phyloP scores from a whole-genome alignment of 768 basidiomycete genomes.

The Cyclocybe aegerita region DNA sequence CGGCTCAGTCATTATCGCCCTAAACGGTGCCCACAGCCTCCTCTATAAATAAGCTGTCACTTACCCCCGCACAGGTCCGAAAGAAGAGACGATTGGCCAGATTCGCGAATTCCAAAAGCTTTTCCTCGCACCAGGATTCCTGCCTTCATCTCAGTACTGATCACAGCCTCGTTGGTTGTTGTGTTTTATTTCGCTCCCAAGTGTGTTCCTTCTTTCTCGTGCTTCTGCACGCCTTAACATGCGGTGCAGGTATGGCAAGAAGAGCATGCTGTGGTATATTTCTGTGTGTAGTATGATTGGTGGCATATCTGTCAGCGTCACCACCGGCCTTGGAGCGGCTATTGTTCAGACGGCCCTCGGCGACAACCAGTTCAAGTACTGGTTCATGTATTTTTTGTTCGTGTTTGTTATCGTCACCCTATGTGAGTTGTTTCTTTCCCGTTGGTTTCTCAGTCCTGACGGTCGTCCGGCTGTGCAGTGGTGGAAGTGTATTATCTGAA shows the following conservation, averaged over 20 bases:
- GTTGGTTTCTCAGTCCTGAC: constrained; percentile 8
- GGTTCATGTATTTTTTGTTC: constrained; percentile 89
- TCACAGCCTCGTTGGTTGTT: constrained; percentile 64
- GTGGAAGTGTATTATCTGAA: constrained; percentile 95
- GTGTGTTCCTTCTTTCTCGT: constrained; percentile 34
- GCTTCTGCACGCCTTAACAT: neutral
- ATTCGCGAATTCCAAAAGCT: constrained; percentile 73
- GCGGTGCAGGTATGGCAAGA: constrained; percentile 69
- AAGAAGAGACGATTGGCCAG: constrained; percentile 66
- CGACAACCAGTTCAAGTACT: constrained; percentile 88
- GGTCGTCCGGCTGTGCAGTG: constrained; percentile 38
- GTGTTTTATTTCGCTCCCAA: constrained; percentile 81
- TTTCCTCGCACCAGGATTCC: constrained; percentile 83
- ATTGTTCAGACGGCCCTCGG: constrained; percentile 80
- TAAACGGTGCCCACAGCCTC: constrained; percentile 60
- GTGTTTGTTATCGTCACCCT: constrained; percentile 84
- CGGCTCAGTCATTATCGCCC: constrained; percentile 85
- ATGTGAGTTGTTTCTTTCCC: constrained; percentile 44
- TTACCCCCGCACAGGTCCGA: constrained; percentile 50
- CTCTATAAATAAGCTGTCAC: constrained; percentile 21
- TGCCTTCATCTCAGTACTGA: constrained; percentile 66
- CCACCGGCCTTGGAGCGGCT: constrained; percentile 88
- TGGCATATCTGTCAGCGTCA: constrained; percentile 91
- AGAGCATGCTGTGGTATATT: constrained; percentile 95
- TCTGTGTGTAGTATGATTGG: constrained; percentile 95